phyloP scores from a whole-genome alignment of 371 early-diverging fungal species.

The Cokeromyces recurvatus region DNA sequence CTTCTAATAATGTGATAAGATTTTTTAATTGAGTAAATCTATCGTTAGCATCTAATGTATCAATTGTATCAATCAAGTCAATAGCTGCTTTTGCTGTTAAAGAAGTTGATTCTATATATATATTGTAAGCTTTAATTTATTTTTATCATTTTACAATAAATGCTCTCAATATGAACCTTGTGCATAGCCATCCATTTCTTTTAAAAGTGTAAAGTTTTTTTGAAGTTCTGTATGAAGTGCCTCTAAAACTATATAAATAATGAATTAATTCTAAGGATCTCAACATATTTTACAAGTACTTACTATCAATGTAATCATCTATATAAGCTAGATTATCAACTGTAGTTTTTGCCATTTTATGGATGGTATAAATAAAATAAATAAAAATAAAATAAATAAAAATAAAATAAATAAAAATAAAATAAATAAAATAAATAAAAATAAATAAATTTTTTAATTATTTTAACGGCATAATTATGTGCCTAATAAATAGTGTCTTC shows the following conservation, averaged over 20 bases:
- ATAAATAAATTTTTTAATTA: too few species aligned
- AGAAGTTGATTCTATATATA: conserved; percentile 50
- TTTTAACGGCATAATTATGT: too few species aligned
- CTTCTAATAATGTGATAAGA: conserved; percentile 56
- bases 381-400: too few species aligned
- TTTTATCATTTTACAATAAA: too few species aligned
- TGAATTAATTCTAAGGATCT: background rate
- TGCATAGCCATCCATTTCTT: conserved; percentile 82
- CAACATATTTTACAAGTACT: conserved; percentile 10
- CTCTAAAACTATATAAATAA: conserved; percentile 64
- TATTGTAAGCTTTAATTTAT: too few species aligned
- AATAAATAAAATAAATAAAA: too few species aligned
- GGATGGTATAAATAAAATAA: too few species aligned
- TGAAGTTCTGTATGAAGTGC: conserved; percentile 84
- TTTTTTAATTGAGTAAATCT: conserved; percentile 56
- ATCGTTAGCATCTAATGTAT: conserved; percentile 46
- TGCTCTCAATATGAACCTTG: conserved; percentile 57
- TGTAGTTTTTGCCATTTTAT: conserved; percentile 5
- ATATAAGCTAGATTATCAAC: conserved; percentile 59
- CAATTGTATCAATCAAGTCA: conserved; percentile 51
- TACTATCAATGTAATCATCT: conserved; percentile 91
- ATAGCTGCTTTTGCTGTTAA: conserved; percentile 55
- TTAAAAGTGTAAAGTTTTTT: conserved; percentile 83
- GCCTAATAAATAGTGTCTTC: too few species aligned
- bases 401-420: too few species aligned